These are phyloP conservation scores for Ustilago hordei DNA, from an alignment of 1,284 basidiomycete species.

Conservation along the genomic window DNA sequence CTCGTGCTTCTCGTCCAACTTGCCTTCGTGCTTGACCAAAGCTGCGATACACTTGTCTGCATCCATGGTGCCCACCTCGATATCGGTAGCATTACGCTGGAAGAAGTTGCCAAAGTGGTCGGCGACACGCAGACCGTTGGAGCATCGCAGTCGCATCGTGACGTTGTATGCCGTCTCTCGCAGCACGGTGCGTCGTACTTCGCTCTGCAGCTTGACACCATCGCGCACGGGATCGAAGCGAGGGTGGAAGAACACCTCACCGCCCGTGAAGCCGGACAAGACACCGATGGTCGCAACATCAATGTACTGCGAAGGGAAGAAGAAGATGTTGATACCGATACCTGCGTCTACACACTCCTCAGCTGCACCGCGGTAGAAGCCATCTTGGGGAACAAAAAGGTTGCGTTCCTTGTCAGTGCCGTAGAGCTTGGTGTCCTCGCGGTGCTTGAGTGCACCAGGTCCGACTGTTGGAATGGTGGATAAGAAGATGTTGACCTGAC, in stretches of 20 bases:
- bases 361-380: constrained; percentile 83
- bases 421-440: constrained; percentile 80
- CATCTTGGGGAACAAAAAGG: constrained; percentile 81
- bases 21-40: constrained; percentile 75
- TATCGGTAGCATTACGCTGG: constrained; percentile 79
- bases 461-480: constrained; percentile 83
- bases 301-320: constrained; percentile 84
- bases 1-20: constrained; percentile 80
- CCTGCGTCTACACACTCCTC: constrained; percentile 91
- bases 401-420: constrained; percentile 89
- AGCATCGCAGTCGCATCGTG: constrained; percentile 84
- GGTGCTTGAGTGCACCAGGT: constrained; percentile 76
- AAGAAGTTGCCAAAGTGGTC: constrained; percentile 86
- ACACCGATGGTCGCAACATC: constrained; percentile 85
- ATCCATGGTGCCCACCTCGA: constrained; percentile 84
- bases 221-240: constrained; percentile 83
- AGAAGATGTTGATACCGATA: constrained; percentile 88
- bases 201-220: constrained; percentile 77
- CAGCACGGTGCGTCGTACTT: constrained; percentile 79
- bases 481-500: constrained; percentile 86
- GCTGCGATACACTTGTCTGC: constrained; percentile 84
- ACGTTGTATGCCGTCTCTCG: constrained; percentile 85
- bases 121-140: constrained; percentile 81
- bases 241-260: constrained; percentile 92
- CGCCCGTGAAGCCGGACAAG: constrained; percentile 84